These are phyloP conservation scores for Wilhelminamyces savonicus DNA, from an alignment of 805 yeast species.

Conservation along the genomic window DNA sequence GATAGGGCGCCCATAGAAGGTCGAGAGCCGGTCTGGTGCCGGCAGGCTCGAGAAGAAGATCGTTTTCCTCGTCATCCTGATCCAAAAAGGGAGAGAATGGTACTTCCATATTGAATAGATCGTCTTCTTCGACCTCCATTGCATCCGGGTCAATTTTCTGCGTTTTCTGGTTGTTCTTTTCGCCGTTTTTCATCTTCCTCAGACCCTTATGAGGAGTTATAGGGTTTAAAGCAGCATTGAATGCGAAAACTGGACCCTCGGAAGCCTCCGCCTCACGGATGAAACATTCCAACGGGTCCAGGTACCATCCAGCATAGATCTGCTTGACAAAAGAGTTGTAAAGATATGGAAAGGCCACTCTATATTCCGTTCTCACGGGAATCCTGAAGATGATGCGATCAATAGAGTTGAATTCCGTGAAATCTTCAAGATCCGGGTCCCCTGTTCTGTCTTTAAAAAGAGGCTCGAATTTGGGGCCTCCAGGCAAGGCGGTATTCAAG, in stretches of 20 bases:
- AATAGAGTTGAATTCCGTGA: constrained; percentile 82
- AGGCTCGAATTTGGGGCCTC: constrained; percentile 96
- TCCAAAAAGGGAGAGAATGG: constrained; percentile 20
- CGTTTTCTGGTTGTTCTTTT: too few relatives aligned
- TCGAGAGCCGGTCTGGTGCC: constrained; percentile 48
- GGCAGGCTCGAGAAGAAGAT: constrained; percentile 28
- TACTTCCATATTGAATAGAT: too few relatives aligned
- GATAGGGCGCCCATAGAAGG: constrained; percentile 78
- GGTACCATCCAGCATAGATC: constrained; percentile 58
- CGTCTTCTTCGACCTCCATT: too few relatives aligned
- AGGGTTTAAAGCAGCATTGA: constrained; percentile 51
- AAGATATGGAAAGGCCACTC: constrained; percentile 79
- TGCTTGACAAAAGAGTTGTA: constrained; percentile 73
- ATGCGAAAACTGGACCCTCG: constrained; percentile 50
- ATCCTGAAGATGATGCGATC: constrained; percentile 80
- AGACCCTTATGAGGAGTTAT: constrained; percentile 25
- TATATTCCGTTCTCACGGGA: constrained; percentile 75
- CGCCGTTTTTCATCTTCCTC: constrained; percentile 21
- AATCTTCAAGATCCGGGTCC: constrained; percentile 63
- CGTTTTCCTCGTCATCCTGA: background rate
- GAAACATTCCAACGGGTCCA: constrained; percentile 52
- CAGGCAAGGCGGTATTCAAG: constrained; percentile 79
- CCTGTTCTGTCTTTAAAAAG: constrained; percentile 55
- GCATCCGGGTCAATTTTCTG: too few relatives aligned
- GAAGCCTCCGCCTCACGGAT: constrained; percentile 40